phyloP scores from a whole-genome alignment of 1,284 basidiomycete species.

The Phellopilus nigrolimitatus region DNA sequence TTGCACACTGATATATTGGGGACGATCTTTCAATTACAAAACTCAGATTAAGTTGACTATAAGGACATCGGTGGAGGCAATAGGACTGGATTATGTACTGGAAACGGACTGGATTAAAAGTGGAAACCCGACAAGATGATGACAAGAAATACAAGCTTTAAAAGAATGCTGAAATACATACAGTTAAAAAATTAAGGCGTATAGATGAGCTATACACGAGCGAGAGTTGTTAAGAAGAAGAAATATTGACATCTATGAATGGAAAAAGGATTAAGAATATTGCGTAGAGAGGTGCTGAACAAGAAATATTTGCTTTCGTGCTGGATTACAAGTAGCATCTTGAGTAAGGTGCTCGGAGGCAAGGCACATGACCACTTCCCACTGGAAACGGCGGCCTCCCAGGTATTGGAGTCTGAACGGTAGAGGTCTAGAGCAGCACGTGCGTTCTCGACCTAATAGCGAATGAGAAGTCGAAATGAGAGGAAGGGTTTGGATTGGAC shows the following conservation, averaged over 20 bases:
- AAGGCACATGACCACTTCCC: conserved; percentile 72
- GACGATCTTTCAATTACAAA: too few species aligned
- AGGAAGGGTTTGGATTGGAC: conserved; percentile 66
- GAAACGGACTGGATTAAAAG: too few species aligned
- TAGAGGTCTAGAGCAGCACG: conserved; percentile 73
- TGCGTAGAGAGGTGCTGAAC: too few species aligned
- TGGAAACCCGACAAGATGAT: too few species aligned
- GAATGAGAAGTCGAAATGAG: conserved; percentile 47
- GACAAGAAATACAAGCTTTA: too few species aligned
- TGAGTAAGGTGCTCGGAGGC: conserved; percentile 72
- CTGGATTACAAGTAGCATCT: conserved; percentile 68
- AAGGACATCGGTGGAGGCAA: too few species aligned
- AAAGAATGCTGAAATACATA: neutral
- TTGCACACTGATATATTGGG: neutral
- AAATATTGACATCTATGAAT: too few species aligned
- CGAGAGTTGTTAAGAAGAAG: too few species aligned
- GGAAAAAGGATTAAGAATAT: too few species aligned
- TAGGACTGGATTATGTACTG: too few species aligned
- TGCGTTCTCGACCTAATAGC: conserved; percentile 64
- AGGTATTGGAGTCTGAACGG: conserved; percentile 58
- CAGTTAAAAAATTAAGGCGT: neutral
- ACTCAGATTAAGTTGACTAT: too few species aligned
- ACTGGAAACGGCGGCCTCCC: conserved; percentile 57
- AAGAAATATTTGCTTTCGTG: too few species aligned
- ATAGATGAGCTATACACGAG: neutral